Evolutionary conservation across 371 early-diverging fungal species (phyloP).

Genomic region (Mortierella sp.): DNA sequence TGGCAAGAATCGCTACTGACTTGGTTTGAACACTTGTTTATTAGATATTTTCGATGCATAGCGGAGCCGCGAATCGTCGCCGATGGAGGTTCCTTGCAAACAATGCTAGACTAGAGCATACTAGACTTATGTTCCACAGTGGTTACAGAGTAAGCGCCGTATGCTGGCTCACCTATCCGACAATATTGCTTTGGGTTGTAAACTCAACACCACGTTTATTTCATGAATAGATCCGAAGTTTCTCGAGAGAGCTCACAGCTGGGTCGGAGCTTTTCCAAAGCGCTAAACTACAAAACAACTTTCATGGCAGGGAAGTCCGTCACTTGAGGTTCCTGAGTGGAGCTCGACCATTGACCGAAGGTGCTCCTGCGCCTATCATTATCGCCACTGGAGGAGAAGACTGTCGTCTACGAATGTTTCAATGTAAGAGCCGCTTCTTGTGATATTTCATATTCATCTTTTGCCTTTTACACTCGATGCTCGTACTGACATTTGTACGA

Average conservation of each 20-base stretch:
- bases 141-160: slow-evolving; percentile 59
- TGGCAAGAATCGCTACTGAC: background rate
- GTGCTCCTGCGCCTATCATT: slow-evolving; percentile 40
- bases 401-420: slow-evolving; percentile 46
- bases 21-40: background rate
- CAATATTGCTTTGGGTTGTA: background rate
- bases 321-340: slow-evolving; percentile 56
- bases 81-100: slow-evolving; percentile 67
- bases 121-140: slow-evolving; percentile 67
- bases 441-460: background rate
- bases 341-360: slow-evolving; percentile 37
- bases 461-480: background rate
- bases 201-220: background rate
- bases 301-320: slow-evolving; percentile 72
- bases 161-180: background rate
- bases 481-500: background rate
- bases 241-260: slow-evolving; percentile 61
- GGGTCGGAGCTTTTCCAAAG: slow-evolving; percentile 62
- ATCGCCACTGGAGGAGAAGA: slow-evolving; percentile 42
- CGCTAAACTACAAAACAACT: slow-evolving; percentile 66
- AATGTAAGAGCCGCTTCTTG: slow-evolving; percentile 40
- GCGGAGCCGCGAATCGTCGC: slow-evolving; percentile 71
- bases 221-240: slow-evolving; percentile 59
- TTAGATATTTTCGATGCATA: slow-evolving; percentile 66
- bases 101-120: slow-evolving; percentile 62